Evolutionary conservation across 768 basidiomycete species (phyloP).

Genomic region (Boletus rubropictus): DNA sequence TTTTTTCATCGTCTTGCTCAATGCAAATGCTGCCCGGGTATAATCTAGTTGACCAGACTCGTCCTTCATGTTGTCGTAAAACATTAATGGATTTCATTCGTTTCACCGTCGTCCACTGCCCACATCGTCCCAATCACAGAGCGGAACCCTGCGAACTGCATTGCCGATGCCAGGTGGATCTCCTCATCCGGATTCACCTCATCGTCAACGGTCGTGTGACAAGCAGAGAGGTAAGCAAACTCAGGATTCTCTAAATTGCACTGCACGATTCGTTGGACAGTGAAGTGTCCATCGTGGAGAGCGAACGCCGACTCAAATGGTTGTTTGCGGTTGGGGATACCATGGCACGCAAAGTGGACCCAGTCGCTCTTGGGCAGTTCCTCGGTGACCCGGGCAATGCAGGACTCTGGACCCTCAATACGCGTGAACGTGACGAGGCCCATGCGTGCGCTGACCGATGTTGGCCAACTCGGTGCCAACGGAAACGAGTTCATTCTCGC

Average conservation of each 20-base stretch:
- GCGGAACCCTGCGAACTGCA: background rate
- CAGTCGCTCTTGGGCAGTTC: slow-evolving; percentile 3
- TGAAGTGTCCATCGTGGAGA: slow-evolving; percentile 6
- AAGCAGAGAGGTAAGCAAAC: slow-evolving; percentile 22
- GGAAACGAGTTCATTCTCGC: background rate
- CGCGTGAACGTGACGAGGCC: background rate
- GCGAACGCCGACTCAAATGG: slow-evolving; percentile 19
- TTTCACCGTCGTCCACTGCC: background rate
- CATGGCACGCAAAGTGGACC: slow-evolving; percentile 28
- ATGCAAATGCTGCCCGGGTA: background rate
- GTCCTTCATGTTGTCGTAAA: background rate
- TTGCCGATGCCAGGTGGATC: background rate
- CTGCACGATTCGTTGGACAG: slow-evolving; percentile 6
- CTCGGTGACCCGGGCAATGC: background rate
- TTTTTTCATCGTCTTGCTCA: background rate
- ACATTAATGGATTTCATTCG: background rate
- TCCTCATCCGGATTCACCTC: slow-evolving; percentile 13
- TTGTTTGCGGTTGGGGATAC: background rate
- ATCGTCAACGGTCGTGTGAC: slow-evolving; percentile 3
- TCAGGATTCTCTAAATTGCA: slow-evolving; percentile 3
- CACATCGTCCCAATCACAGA: slow-evolving; percentile 3
- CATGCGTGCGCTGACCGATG: background rate
- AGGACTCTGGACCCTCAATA: background rate
- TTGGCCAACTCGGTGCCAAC: background rate
- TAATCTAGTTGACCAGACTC: background rate